A percentile compares a stretch with the other conserved stretches of the same genome.
These are phyloP conservation scores for Trichothecium roseum DNA, from an alignment of 2,329 filamentous ascomycete genomes.

Conservation along the genomic window DNA sequence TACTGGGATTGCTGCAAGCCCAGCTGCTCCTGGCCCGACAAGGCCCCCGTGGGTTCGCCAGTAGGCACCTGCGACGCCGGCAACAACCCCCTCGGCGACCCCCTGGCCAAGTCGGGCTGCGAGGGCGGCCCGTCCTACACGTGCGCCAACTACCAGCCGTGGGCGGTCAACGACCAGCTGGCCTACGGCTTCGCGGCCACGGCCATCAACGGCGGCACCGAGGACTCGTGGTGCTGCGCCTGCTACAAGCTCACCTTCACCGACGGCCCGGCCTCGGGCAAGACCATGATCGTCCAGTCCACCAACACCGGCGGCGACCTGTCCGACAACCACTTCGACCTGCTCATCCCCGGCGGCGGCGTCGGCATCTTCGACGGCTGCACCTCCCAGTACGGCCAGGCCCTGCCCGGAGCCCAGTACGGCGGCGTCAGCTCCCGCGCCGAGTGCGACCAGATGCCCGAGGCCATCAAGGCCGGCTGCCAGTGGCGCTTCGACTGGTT, in stretches of 20 bases:
- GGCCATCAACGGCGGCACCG: slow-evolving; percentile 40
- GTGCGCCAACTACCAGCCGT: slow-evolving; percentile 53
- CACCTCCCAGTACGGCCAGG: slow-evolving; percentile 31
- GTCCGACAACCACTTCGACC: slow-evolving; percentile 46
- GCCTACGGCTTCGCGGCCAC: slow-evolving; percentile 58
- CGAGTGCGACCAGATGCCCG: slow-evolving; percentile 43
- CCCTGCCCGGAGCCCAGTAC: slow-evolving; percentile 38
- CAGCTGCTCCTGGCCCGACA: slow-evolving; percentile 50
- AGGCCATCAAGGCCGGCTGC: slow-evolving; percentile 44
- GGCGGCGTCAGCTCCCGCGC: slow-evolving; percentile 41
- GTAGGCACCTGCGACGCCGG: slow-evolving; percentile 43
- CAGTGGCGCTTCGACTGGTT: slow-evolving; percentile 59
- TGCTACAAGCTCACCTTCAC: slow-evolving; percentile 50
- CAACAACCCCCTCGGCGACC: slow-evolving; percentile 42
- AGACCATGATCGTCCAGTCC: slow-evolving; percentile 54
- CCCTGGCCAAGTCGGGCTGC: slow-evolving; percentile 41
- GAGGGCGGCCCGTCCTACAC: slow-evolving; percentile 47
- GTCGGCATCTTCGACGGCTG: slow-evolving; percentile 44
- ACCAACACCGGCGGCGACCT: slow-evolving; percentile 53
- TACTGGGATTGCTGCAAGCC: slow-evolving; percentile 65
- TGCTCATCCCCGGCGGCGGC: slow-evolving; percentile 45
- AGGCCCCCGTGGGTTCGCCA: slow-evolving; percentile 39
- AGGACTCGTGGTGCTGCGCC: slow-evolving; percentile 55
- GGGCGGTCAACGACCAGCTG: slow-evolving; percentile 45
- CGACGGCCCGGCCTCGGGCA: slow-evolving; percentile 39